Percentiles rank a stretch among this genome's conserved stretches.
phyloP scores from a whole-genome alignment of 306 rosid genomes.

The Hippophae tibetana region DNA sequence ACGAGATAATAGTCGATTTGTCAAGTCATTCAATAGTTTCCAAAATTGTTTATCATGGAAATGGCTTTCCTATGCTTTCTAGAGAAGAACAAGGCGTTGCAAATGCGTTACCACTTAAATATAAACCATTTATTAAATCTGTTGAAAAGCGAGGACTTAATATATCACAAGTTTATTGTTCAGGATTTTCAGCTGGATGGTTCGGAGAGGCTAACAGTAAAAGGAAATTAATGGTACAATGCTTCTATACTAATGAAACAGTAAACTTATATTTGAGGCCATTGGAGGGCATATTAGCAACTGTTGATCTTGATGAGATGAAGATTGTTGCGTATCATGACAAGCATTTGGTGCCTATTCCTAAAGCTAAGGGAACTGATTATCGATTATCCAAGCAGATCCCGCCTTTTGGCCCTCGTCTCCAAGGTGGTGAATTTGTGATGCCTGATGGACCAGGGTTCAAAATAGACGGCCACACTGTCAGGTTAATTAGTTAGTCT shows the following conservation, averaged over 20 bases:
- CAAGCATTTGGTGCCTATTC: constrained; percentile 20
- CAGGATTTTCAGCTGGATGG: constrained; percentile 26
- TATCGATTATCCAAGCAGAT: constrained; percentile 18
- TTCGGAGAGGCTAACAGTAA: constrained; percentile 17
- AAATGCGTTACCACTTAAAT: constrained; percentile 12
- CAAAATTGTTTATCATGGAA: not conserved
- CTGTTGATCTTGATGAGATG: constrained; percentile 29
- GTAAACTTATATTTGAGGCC: constrained; percentile 28
- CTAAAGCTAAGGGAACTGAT: constrained; percentile 27
- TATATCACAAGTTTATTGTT: constrained; percentile 24
- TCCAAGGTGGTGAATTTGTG: constrained; percentile 6
- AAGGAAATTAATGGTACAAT: constrained; percentile 15
- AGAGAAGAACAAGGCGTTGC: constrained; percentile 1
- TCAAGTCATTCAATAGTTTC: constrained; percentile 9
- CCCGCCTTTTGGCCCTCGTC: constrained; percentile 24
- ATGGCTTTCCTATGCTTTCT: constrained; percentile 15
- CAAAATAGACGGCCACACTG: constrained; percentile 12
- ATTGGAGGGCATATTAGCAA: constrained; percentile 29
- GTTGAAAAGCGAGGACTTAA: constrained; percentile 24
- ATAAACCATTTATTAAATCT: constrained; percentile 19
- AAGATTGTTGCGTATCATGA: constrained; percentile 25
- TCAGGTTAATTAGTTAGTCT: constrained; percentile 13
- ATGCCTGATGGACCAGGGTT: constrained; percentile 13
- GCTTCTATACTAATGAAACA: constrained; percentile 21
- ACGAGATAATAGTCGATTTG: constrained; percentile 10